Base-by-base conservation (phyloP, 331 rosid species). In the Malus hybrid region DNA sequence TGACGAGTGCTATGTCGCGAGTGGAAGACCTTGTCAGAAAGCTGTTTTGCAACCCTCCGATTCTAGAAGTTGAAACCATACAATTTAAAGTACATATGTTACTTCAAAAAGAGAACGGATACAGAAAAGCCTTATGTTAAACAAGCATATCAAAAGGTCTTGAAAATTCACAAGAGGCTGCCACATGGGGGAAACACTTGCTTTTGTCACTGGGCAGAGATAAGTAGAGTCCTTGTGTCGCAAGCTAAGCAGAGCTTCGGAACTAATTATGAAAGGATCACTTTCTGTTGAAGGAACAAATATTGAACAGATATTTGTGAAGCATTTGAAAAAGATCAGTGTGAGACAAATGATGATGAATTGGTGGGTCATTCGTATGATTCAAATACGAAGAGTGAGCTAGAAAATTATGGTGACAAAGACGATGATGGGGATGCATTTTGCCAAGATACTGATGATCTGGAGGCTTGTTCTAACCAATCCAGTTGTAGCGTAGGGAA, bases 1-100 rank as follows among this genome's bases (percentile, higher is more conserved):
- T 93, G 71, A 91, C 86, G 97, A 93, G 98, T 81, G 96, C 98
- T 74, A 93, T 90, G 61, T 75, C 87, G 90, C 87, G 88, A 74
- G 97, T 88, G 62, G 90, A 93, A 83, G 98, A 93, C 72, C 90
- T 93, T 66, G 86, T 79, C 69, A 81, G 79, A 73, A 87, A 85
- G 82, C 55, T 93, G 84, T 91, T 88, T 79, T 33, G 36, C 71
- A 66, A 83, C 30, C 97, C 93, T 26, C 97, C 96, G 55, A 83
- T 89, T 60, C 66, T 91, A 74, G 92, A 91, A 82, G 92, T 93
- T 79, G 89, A 96, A 30, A 83, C 95, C 1, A 84, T 96, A 82
- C 98, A 93, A 72, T 93, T 80, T 87, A 93, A 96, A 4, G 95
- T 93, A 24, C 24, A 24, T 24, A 44, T 78, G 72, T 63, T 88